Percentiles rank a stretch among this genome's conserved stretches.
Conservation (phyloP, 1,139 yeast genomes). For the Lodderomyces metapsilosis region DNA sequence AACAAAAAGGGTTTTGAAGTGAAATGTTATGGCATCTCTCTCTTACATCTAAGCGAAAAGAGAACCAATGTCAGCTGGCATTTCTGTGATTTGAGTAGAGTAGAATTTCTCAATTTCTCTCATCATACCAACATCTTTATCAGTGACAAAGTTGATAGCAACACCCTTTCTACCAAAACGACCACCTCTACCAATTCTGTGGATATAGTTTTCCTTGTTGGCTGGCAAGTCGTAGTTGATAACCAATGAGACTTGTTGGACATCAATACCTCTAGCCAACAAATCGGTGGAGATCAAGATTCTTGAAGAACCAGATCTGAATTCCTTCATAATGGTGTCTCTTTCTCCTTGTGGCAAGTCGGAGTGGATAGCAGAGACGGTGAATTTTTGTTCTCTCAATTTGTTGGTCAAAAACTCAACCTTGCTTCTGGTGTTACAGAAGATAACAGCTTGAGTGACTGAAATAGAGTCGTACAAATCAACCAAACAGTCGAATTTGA, state of each 20-base stretch:
- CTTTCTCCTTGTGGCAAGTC: constrained; percentile 96
- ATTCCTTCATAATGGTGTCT: constrained; percentile 97
- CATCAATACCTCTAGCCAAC: constrained; percentile 99
- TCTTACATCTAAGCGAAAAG: constrained; percentile 53
- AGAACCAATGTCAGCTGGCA: constrained; percentile 92
- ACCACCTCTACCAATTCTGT: constrained; percentile 99
- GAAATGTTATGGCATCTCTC: constrained; percentile 5
- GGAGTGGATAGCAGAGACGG: constrained; percentile 97
- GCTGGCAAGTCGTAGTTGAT: constrained; percentile 97
- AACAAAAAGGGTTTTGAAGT: constrained; percentile 2
- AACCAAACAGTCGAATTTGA: constrained; percentile 92
- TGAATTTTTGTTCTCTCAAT: constrained; percentile 83
- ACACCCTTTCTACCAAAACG: constrained; percentile 99
- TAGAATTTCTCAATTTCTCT: constrained; percentile 98
- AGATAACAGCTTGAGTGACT: constrained; percentile 97
- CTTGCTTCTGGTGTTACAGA: constrained; percentile 98
- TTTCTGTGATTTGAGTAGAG: constrained; percentile 97
- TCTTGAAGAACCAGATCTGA: constrained; percentile 98
- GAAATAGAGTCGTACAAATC: constrained; percentile 97
- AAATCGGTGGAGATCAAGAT: constrained; percentile 95
- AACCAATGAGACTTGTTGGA: constrained; percentile 97
- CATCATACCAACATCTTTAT: constrained; percentile 87
- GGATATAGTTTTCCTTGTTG: constrained; percentile 97
- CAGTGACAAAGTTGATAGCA: constrained; percentile 96
- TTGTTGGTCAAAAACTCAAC: constrained; percentile 91